Base-by-base conservation (phyloP, 495 filamentous ascomycete species). In the Lasiosphaeria ovina region DNA sequence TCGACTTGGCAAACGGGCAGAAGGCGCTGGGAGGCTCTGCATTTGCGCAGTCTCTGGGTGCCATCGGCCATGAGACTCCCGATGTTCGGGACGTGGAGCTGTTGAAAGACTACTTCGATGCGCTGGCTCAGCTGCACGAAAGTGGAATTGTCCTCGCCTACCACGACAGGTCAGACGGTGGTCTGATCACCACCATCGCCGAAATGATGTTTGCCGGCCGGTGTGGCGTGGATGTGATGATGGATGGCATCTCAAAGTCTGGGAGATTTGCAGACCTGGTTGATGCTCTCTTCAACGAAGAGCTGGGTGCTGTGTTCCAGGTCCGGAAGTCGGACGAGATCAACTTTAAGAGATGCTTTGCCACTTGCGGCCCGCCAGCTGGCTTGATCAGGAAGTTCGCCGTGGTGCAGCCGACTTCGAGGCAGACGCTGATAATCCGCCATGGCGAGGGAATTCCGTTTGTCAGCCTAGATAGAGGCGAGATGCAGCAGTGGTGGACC, bases 121-220 rank as follows among this genome's bases (percentile, higher is more conserved):
- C 93, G 17, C 81, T 95, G 12, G 83, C 88, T 36, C 88, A 93
- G 67, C 80, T 96, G 6, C 94, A 98, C 70, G 87, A 96, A 68
- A 82, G 87, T 45, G 89, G 87, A 14, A 83, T 97, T 62, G 92
- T 98, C 35, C 81, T 98, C 32, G 95, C 94, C 16, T 98, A 98
- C 68, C 94, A 98, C 70, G 94, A 98, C 69, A 82, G 88, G 38
- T 96, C 91, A 14, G 94, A 98, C 64, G 94, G 95, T 73, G 94
- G 94, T 67, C 77, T 98, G 4, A 85, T 98, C 65, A 97, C 93
- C 11, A 92, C 93, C 7, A 79, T 98, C 10, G 89, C 86, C 10
- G 94, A 98, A 73, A 98, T 98, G 94, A 95, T 96, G 85, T 97
- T 98, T 67, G 94, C 94, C 10, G 94, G 94, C 34, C 87, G 94